phyloP scores from a whole-genome alignment of 2,329 filamentous ascomycete species.

The Hymenoscyphus fraxineus region DNA sequence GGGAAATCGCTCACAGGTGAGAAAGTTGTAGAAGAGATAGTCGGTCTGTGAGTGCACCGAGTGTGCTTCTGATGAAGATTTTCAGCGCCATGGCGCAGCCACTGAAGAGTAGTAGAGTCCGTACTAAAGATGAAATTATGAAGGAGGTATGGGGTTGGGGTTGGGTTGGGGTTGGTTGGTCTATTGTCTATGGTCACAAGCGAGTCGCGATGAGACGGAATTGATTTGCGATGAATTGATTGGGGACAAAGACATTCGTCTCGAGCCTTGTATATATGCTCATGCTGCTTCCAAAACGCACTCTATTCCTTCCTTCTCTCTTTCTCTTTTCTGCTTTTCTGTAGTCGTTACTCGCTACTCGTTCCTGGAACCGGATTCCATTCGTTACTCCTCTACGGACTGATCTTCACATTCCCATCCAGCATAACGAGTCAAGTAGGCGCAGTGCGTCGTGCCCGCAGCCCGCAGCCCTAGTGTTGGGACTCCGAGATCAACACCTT shows the following conservation, averaged over 20 bases:
- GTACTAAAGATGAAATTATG: background rate
- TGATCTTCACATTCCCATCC: background rate
- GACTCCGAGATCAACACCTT: background rate
- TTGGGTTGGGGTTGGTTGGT: no score
- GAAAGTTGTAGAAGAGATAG: background rate
- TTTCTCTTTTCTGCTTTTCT: background rate
- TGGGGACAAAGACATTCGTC: background rate
- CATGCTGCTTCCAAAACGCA: background rate
- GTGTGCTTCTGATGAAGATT: no score
- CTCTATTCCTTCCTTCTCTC: background rate
- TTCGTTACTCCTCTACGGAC: background rate
- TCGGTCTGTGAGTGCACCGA: no score
- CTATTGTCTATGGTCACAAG: no score
- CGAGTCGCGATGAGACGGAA: no score
- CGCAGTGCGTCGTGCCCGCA: background rate
- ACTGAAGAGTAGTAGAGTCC: no score
- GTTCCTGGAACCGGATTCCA: background rate
- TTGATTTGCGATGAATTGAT: background rate
- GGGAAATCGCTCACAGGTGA: no score
- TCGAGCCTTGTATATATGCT: no score
- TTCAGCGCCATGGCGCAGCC: background rate
- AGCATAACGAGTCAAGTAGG: no score
- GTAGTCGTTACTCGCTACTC: background rate
- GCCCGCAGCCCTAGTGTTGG: background rate
- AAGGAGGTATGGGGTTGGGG: no score